Percentiles rank a stretch among this genome's conserved stretches.
phyloP scores from a whole-genome alignment of 768 basidiomycete species.

The Termitomyces sp. region DNA sequence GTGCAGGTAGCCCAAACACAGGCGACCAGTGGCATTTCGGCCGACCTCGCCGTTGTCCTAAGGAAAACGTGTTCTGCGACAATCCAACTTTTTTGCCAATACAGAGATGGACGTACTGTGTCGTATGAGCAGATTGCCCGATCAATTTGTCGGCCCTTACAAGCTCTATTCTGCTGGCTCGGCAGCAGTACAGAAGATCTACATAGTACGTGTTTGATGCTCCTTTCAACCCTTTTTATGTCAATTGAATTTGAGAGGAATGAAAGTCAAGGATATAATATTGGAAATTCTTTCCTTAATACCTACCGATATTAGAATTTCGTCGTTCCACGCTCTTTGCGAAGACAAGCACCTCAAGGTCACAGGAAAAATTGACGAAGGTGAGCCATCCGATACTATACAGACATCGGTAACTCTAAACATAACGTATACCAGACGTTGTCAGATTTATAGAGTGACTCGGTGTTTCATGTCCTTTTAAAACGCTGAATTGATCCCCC shows the following conservation, averaged over 20 bases:
- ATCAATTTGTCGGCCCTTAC: conserved; percentile 21
- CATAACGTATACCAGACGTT: conserved; percentile 1
- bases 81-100: conserved; percentile 18
- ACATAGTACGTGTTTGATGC: conserved; percentile 13
- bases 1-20: conserved; percentile 5
- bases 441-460: conserved; percentile 5
- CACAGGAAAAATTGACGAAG: conserved; percentile 23
- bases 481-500: neutral
- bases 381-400: conserved; percentile 15
- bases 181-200: conserved; percentile 15
- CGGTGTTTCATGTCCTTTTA: neutral
- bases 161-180: conserved; percentile 24
- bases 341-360: conserved; percentile 19
- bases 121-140: conserved; percentile 11
- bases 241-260: neutral
- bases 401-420: neutral
- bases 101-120: conserved; percentile 6
- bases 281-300: conserved; percentile 25
- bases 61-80: conserved; percentile 22
- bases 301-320: conserved; percentile 8
- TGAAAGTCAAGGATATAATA: conserved; percentile 25
- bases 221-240: neutral
- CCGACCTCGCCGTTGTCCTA: conserved; percentile 18
- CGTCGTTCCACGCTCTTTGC: conserved; percentile 14
- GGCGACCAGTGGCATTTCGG: neutral